Evolutionary conservation across 305 asterid species (phyloP).

Genomic region (Fraxinus paxiana): DNA sequence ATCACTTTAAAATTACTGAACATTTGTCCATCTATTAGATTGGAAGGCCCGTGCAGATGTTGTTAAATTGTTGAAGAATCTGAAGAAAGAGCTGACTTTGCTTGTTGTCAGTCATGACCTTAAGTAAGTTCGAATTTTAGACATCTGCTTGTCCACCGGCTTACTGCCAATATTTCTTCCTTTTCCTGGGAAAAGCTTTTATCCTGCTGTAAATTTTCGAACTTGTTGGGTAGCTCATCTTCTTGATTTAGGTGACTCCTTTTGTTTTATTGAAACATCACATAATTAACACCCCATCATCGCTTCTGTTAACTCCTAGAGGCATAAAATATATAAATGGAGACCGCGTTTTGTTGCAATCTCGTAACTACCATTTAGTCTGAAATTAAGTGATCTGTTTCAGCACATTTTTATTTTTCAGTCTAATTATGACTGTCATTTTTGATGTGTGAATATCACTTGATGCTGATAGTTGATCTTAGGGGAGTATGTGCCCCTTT

Average conservation of each 20-base stretch:
- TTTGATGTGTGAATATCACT: not conserved
- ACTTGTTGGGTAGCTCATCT: conserved; percentile 4
- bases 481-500: not conserved
- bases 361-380: not conserved
- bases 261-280: not conserved
- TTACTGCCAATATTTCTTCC: not conserved
- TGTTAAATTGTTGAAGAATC: conserved; percentile 62
- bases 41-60: conserved; percentile 98
- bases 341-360: not conserved
- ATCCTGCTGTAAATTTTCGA: not conserved
- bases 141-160: conserved; percentile 18
- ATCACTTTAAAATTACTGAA: conserved; percentile 10
- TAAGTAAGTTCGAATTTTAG: conserved; percentile 44
- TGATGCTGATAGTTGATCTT: not conserved
- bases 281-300: not conserved
- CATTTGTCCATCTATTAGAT: conserved; percentile 38
- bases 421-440: not conserved
- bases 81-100: conserved; percentile 75
- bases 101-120: conserved; percentile 97
- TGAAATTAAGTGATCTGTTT: not conserved
- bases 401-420: not conserved
- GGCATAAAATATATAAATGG: not conserved
- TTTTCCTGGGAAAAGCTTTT: conserved; percentile 6
- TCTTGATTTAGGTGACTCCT: not conserved
- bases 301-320: not conserved